Evolutionary conservation across 768 basidiomycete genomes (phyloP), one percentile per base, ranked within the genome.

Genomic region (Kwoniella bestiolae): DNA sequence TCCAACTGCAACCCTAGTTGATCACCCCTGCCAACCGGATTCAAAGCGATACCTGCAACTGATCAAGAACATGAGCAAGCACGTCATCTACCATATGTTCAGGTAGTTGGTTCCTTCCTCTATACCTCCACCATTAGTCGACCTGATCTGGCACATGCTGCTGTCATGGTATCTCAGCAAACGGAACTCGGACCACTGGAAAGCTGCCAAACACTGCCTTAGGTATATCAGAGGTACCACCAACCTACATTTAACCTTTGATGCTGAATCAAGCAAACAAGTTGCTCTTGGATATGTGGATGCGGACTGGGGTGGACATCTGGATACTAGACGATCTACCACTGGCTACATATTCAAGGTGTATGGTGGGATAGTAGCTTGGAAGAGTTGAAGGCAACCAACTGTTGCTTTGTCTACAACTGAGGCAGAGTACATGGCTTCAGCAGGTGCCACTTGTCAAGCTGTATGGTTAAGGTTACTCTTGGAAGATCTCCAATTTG

Each of bases 381-480:
- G n/a, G n/a, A n/a, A n/a, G n/a, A n/a, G n/a, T n/a, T n/a, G n/a
- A n/a, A n/a, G n/a, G n/a, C n/a, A n/a, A n/a, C n/a, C n/a, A n/a
- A n/a, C n/a, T n/a, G n/a, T n/a, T n/a, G n/a, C n/a, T n/a, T n/a
- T n/a, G n/a, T n/a, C n/a, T n/a, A n/a, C n/a, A n/a, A n/a, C n/a
- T n/a, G n/a, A n/a, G n/a, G n/a, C n/a, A n/a, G n/a, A n/a, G n/a
- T n/a, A n/a, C n/a, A n/a, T 84, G 47, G 83, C 84, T 5, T 59
- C 41, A 26, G 57, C 74, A 1, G 75, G 83, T 38, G 80, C 81
- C 0, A 59, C 76, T 0, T 71, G 81, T 46, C 79, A 85, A 67
- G 77, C 72, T 2, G 7, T 84, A 2, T 85, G 84, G 84, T 23
- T 73, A 29, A 61, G 66, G 2, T 44, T 25, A 9, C 52, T 74